These are phyloP conservation scores for Aspergillus campestris DNA, from an alignment of 495 filamentous ascomycete genomes.

Conservation along the genomic window DNA sequence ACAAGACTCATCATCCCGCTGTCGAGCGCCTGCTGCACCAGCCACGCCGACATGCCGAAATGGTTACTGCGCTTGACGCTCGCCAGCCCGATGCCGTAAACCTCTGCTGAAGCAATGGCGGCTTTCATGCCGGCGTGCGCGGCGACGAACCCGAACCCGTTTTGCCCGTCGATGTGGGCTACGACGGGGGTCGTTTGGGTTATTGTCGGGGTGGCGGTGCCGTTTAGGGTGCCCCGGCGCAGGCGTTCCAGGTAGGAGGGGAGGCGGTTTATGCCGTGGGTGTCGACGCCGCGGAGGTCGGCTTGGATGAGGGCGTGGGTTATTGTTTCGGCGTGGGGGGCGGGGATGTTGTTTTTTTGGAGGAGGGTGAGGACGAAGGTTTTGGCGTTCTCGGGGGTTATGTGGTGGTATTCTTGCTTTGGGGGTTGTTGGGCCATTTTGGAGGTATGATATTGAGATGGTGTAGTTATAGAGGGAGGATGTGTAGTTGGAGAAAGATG, in stretches of 20 bases:
- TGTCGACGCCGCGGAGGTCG: conserved; percentile 71
- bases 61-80: conserved; percentile 69
- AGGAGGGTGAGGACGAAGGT: conserved; percentile 43
- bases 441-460: too few species aligned
- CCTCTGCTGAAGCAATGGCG: conserved; percentile 56
- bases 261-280: conserved; percentile 68
- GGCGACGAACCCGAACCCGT: conserved; percentile 66
- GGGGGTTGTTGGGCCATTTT: conserved; percentile 8
- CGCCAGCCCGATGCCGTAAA: conserved; percentile 64
- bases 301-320: conserved; percentile 57
- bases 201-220: conserved; percentile 47
- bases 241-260: conserved; percentile 68
- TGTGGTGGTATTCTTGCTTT: conserved; percentile 18
- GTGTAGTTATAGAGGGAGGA: not conserved
- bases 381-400: conserved; percentile 17
- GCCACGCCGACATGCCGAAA: conserved; percentile 73
- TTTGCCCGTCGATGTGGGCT: conserved; percentile 57
- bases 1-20: conserved; percentile 66
- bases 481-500: too few species aligned
- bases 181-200: conserved; percentile 57
- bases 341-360: conserved; percentile 47
- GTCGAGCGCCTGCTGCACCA: conserved; percentile 66
- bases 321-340: conserved; percentile 47
- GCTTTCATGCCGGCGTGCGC: conserved; percentile 53
- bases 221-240: conserved; percentile 54